phyloP scores from a whole-genome alignment of 1,139 yeast species.

The Sugiyamaella japonica region DNA sequence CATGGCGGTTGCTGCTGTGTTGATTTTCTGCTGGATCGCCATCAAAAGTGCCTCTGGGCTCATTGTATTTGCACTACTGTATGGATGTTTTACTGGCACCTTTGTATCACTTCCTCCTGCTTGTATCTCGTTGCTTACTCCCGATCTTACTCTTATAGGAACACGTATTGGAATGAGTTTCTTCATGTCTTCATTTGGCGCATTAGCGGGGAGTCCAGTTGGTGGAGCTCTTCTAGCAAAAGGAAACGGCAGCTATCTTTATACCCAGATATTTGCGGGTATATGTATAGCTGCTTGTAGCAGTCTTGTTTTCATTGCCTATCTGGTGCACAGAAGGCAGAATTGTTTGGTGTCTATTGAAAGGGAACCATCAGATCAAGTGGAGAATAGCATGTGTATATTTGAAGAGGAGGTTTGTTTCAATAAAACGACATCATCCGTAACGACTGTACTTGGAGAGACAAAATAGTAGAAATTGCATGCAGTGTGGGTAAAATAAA shows the following conservation, averaged over 20 bases:
- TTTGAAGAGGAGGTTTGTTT: not conserved
- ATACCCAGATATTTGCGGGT: conserved; percentile 30
- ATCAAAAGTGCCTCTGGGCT: conserved; percentile 48
- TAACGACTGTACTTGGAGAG: not conserved
- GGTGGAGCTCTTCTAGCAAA: conserved; percentile 48
- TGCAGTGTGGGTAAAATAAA: no score
- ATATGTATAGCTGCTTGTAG: conserved; percentile 20
- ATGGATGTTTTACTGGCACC: conserved; percentile 53
- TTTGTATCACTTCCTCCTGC: conserved; percentile 48
- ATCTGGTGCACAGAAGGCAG: conserved; percentile 3
- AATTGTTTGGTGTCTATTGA: not conserved
- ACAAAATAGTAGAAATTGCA: not conserved
- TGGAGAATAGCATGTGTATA: not conserved
- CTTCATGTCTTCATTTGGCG: conserved; percentile 54
- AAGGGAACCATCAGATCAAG: not conserved
- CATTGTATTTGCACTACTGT: conserved; percentile 43
- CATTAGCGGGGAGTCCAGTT: conserved; percentile 54
- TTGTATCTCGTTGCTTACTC: conserved; percentile 51
- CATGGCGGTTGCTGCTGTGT: conserved; percentile 12
- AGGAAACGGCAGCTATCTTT: conserved; percentile 26
- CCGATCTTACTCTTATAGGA: conserved; percentile 41
- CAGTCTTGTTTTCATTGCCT: conserved; percentile 67
- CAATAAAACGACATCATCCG: not conserved
- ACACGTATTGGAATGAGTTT: conserved; percentile 62
- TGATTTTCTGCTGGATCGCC: conserved; percentile 42